Evolutionary conservation across 73 alveolate genomes (phyloP), one percentile per base, ranked within the genome.

Genomic region (Paramecium caudatum): DNA sequence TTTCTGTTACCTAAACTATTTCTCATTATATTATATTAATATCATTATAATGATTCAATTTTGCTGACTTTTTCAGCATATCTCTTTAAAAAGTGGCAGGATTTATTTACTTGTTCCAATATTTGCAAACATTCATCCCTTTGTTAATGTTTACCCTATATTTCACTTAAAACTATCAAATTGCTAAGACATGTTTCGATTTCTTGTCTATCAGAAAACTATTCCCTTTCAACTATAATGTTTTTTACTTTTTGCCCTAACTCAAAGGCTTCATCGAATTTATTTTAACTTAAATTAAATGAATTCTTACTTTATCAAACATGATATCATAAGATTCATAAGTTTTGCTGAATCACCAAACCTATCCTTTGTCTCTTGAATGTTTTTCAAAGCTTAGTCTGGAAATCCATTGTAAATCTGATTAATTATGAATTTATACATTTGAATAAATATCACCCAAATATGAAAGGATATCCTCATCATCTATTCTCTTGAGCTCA

Each of bases 261-360:
- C 17, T 74, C 88, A 16, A 41, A 74, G 21, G 88, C 88, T 6
- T 37, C 88, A 19, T 74, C 88, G 43, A 39, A 74, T 74, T 74
- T 37, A 74, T 43, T 43, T 45, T 27, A 47, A 16, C 88, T 74
- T 39, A 27, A 45, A 74, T 37, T 41, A 41, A 8, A 39, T 30
- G 32, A 19, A 34, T 39, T 10, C 19, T 36, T 74, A 74, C 88
- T 45, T 30, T 30, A 74, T 74, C 9, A 74, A 43, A 74, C 88
- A 74, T 21, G 88, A 34, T 3, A 74, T 45, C 62, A 37, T 37
- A 7, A 74, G 43, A 74, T 74, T 74, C 88, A 74, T 74, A 5
- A 74, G 32, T 74, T 74, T 74, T 0, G 69, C 25, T 19, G 88
- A 74, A 3, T 74, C 88, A 2, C 88, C 88, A 41, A 74, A 74